Evolutionary conservation across 2,329 filamentous ascomycete genomes (phyloP).

Genomic region (Cordyceps tenuipes): DNA sequence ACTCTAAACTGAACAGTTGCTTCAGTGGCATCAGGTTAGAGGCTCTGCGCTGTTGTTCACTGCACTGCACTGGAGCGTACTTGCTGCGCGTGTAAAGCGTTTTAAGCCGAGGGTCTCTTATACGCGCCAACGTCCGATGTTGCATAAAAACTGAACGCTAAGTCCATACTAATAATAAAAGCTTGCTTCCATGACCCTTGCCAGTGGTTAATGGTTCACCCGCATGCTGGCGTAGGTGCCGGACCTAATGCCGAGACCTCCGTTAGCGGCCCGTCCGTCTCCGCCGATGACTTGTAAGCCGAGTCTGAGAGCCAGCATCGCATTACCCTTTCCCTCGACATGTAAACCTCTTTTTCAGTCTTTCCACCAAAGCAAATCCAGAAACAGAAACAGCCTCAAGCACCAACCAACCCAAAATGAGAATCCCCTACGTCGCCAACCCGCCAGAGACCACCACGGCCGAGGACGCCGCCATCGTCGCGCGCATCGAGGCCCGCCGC

Average conservation of each 20-base stretch:
- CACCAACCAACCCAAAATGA: conserved; percentile 38
- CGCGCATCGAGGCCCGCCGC: conserved; percentile 57
- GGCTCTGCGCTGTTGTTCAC: too few relatives aligned
- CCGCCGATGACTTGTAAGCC: background rate
- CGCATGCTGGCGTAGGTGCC: background rate
- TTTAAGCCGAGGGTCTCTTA: too few relatives aligned
- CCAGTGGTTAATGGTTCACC: background rate
- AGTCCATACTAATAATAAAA: too few relatives aligned
- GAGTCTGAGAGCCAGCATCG: background rate
- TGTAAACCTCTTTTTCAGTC: background rate
- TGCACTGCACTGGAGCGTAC: too few relatives aligned
- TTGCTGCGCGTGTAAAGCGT: too few relatives aligned
- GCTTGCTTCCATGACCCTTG: too few relatives aligned
- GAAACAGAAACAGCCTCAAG: background rate
- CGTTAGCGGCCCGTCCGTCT: background rate
- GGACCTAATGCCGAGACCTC: conserved; percentile 7
- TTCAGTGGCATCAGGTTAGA: too few relatives aligned
- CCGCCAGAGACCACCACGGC: conserved; percentile 36
- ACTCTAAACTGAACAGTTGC: too few relatives aligned
- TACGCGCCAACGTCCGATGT: too few relatives aligned
- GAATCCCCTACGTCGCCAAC: conserved; percentile 55
- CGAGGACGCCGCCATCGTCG: conserved; percentile 49
- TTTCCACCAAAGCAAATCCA: background rate
- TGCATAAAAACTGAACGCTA: too few relatives aligned
- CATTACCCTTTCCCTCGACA: background rate